These are phyloP conservation scores for Termitomyces sp. DNA, from an alignment of 768 basidiomycete species.

Conservation along the genomic window DNA sequence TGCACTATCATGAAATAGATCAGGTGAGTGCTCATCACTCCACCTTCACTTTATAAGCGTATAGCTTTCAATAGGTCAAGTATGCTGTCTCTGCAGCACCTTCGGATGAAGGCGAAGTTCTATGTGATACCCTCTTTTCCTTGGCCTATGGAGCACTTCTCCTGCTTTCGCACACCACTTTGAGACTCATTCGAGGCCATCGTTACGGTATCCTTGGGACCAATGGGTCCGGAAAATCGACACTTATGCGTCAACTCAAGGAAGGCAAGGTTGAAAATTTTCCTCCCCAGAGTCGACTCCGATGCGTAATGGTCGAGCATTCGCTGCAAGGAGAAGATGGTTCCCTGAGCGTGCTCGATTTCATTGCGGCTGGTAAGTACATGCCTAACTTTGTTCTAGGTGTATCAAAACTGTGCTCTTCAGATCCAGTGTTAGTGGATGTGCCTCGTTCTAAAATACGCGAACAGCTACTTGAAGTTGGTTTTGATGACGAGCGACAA, in stretches of 20 bases:
- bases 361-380: conserved; percentile 73
- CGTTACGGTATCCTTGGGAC: conserved; percentile 94
- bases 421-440: conserved; percentile 64
- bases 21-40: conserved; percentile 32
- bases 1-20: conserved; percentile 75
- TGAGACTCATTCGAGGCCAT: conserved; percentile 84
- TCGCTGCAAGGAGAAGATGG: conserved; percentile 91
- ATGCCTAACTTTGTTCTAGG: neutral
- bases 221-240: conserved; percentile 97
- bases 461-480: conserved; percentile 78
- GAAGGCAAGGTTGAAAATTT: conserved; percentile 97
- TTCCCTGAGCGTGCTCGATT: conserved; percentile 77
- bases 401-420: conserved; percentile 1
- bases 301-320: conserved; percentile 97
- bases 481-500: conserved; percentile 86
- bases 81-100: conserved; percentile 35
- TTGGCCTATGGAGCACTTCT: conserved; percentile 93
- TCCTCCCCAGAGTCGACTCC: conserved; percentile 79
- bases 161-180: conserved; percentile 87
- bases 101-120: conserved; percentile 73
- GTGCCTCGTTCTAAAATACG: conserved; percentile 68
- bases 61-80: conserved; percentile 43
- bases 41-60: neutral
- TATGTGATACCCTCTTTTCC: conserved; percentile 93
- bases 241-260: conserved; percentile 90